A percentile compares a stretch with the other conserved stretches of the same genome.
These are phyloP conservation scores for Candida andamanensis DNA, from an alignment of 805 yeast genomes.

Conservation along the genomic window DNA sequence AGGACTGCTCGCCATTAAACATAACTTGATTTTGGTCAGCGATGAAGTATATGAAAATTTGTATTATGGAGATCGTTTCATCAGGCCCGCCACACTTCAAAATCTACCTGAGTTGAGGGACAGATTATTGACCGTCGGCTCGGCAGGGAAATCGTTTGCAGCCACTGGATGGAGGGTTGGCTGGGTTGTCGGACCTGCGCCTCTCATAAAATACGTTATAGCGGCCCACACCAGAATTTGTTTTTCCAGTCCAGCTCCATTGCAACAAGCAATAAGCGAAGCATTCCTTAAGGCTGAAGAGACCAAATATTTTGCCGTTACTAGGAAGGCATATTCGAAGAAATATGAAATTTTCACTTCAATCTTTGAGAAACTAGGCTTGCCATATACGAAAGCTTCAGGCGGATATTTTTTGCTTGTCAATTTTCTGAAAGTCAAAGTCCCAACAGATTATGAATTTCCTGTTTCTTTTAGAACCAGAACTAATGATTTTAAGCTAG, in stretches of 20 bases:
- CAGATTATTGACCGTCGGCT: constrained; percentile 85
- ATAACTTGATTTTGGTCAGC: constrained; percentile 76
- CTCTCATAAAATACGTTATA: constrained; percentile 71
- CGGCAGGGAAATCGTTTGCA: constrained; percentile 98
- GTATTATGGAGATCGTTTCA: constrained; percentile 62
- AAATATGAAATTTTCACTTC: constrained; percentile 71
- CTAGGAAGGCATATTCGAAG: constrained; percentile 59
- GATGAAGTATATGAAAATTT: constrained; percentile 96
- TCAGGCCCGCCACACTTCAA: constrained; percentile 76
- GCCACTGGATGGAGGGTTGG: constrained; percentile 99
- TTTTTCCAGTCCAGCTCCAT: constrained; percentile 84
- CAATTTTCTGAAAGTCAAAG: constrained; percentile 73
- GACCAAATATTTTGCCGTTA: constrained; percentile 62
- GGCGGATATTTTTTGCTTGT: constrained; percentile 94
- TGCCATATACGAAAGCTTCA: constrained; percentile 87
- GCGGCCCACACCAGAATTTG: constrained; percentile 94
- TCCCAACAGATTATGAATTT: constrained; percentile 67
- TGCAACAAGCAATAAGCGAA: constrained; percentile 86
- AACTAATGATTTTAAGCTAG: constrained; percentile 82
- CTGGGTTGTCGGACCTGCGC: constrained; percentile 87
- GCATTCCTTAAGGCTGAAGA: constrained; percentile 61
- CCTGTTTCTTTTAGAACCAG: constrained; percentile 63
- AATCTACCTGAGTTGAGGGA: constrained; percentile 64
- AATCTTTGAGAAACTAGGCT: constrained; percentile 78
- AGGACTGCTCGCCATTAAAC: constrained; percentile 79